A percentile compares a stretch with the other conserved stretches of the same genome.
Evolutionary conservation across 2,329 filamentous ascomycete species (phyloP).

Genomic region (Dactylellina parvicollis): DNA sequence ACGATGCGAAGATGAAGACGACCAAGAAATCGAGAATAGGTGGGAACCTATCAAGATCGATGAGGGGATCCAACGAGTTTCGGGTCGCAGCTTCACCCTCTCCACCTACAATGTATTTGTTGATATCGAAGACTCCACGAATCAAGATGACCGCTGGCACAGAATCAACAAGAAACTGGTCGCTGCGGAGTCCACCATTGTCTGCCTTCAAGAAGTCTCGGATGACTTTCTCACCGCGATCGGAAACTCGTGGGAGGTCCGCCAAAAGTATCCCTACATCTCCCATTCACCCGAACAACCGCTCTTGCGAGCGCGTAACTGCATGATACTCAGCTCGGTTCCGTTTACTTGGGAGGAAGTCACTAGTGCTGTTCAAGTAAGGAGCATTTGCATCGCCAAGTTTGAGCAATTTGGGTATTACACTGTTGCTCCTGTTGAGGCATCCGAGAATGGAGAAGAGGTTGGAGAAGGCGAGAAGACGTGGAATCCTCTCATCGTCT

Average conservation of each 20-base stretch:
- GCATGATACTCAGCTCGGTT: constrained; percentile 65
- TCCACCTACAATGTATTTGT: constrained; percentile 64
- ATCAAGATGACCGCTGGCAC: constrained; percentile 60
- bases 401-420: constrained; percentile 61
- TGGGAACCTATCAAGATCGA: constrained; percentile 55
- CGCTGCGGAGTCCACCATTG: constrained; percentile 60
- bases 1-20: constrained; percentile 51
- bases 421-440: background rate
- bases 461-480: constrained; percentile 47
- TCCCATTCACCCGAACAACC: constrained; percentile 70
- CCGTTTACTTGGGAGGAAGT: constrained; percentile 69
- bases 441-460: constrained; percentile 57
- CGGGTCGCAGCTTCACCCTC: constrained; percentile 58
- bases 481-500: constrained; percentile 65
- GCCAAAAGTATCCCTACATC: constrained; percentile 66
- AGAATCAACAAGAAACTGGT: constrained; percentile 59
- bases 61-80: constrained; percentile 11
- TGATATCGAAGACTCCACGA: constrained; percentile 61
- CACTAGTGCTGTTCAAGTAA: constrained; percentile 68
- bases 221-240: constrained; percentile 71
- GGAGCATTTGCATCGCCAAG: constrained; percentile 67
- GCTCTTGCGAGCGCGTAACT: constrained; percentile 70
- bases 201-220: constrained; percentile 71
- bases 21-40: constrained; percentile 52
- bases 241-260: constrained; percentile 64